A percentile compares a stretch with the other conserved stretches of the same genome.
Conservation (phyloP, 2,329 filamentous ascomycete species). For the Thielaviopsis punctulata region DNA sequence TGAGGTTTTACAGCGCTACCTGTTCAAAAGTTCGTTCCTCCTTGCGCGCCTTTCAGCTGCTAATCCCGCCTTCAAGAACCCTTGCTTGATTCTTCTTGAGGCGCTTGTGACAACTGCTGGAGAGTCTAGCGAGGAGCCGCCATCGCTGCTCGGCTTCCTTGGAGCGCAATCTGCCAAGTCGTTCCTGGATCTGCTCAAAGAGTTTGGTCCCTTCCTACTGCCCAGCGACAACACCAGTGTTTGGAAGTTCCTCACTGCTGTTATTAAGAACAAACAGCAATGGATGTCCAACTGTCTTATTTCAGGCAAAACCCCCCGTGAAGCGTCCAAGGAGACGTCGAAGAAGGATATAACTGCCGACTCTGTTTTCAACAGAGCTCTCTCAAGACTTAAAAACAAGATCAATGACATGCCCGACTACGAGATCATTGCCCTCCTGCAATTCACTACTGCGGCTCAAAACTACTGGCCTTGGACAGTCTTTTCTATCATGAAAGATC, state of each 20-base stretch:
- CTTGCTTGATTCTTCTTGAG: conserved; percentile 53
- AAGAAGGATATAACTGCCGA: conserved; percentile 26
- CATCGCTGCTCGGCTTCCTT: conserved; percentile 84
- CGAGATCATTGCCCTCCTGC: conserved; percentile 58
- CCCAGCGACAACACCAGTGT: conserved; percentile 46
- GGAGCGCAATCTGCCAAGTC: conserved; percentile 67
- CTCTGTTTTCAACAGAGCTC: conserved; percentile 57
- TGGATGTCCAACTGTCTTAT: conserved; percentile 91
- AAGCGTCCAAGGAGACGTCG: conserved; percentile 36
- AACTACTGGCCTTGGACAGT: conserved; percentile 96
- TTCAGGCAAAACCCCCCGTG: conserved; percentile 61
- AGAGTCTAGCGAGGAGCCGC: conserved; percentile 48
- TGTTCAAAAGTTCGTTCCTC: conserved; percentile 66
- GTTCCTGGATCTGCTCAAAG: conserved; percentile 63
- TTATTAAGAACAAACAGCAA: conserved; percentile 79
- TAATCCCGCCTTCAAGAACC: conserved; percentile 45
- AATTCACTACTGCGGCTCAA: conserved; percentile 76
- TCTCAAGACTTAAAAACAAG: conserved; percentile 45
- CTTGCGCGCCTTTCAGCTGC: conserved; percentile 61
- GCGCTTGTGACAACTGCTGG: conserved; percentile 50
- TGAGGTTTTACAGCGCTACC: conserved; percentile 52
- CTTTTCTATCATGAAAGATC: conserved; percentile 57
- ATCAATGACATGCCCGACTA: conserved; percentile 47
- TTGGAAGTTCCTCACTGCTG: conserved; percentile 74
- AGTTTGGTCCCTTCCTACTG: conserved; percentile 59